Base-by-base conservation (phyloP, 208 protist species). In the Trypanosoma rangeli region DNA sequence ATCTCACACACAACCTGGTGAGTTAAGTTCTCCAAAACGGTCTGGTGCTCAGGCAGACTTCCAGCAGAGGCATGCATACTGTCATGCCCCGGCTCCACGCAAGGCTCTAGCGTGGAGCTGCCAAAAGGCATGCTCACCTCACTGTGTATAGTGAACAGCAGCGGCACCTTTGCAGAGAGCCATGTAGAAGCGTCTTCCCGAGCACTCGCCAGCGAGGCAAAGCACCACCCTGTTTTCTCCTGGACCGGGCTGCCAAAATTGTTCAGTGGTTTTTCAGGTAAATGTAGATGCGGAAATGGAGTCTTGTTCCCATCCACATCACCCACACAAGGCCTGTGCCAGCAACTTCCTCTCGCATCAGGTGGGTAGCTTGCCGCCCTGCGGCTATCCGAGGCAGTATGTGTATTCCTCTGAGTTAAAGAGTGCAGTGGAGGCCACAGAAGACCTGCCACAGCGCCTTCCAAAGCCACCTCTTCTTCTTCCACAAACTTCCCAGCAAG, bases 121-220 rank as follows among this genome's bases (percentile, higher is more conserved):
- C 26, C 22, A 46, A 46, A 16, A 46, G 42, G 42, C 16, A 53
- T 53, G 22, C 42, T 5, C 5, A 58, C 18, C 22, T 63, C 59
- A 16, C 37, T 58, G n/a, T 71, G 64, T 49, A 77, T 63, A 0
- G 62, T 7, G 62, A 63, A 77, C 20, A 77, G 33, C 16, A 77
- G 46, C 39, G 72, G 72, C n/a, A 71, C 65, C 44, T 39, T 26
- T 20, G 37, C 42, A 37, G 9, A 62, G 35, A 56, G 26, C 64
- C 55, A 77, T 31, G 44, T 9, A n/a, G 15, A 16, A 1, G 24
- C 53, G 55, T 58, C 46, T 22, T 33, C 46, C 46, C 54, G 20
- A 0, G 29, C 35, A 42, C 33, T 31, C 10, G 46, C 31, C 12
- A 68, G 28, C 2, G 53, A 15, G 24, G 31, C 35, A 59, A 64